These are phyloP conservation scores for Coniochaeta sp. DNA, from an alignment of 2,329 filamentous ascomycete species.

Conservation along the genomic window DNA sequence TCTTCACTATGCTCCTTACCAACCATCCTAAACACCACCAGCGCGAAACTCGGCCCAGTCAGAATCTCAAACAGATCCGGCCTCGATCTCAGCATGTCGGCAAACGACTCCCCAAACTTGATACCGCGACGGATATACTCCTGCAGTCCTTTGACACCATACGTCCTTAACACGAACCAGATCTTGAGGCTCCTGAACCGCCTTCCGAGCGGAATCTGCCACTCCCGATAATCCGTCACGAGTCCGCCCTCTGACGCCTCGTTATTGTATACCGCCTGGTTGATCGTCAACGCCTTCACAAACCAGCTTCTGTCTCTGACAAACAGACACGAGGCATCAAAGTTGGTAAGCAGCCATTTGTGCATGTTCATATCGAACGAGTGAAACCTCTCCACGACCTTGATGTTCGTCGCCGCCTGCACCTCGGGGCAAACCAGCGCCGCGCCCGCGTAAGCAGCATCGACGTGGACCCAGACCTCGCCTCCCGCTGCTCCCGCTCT, in stretches of 20 bases:
- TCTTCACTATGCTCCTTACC: neutral
- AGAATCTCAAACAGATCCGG: constrained; percentile 70
- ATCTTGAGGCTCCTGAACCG: constrained; percentile 86
- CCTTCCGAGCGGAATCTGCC: constrained; percentile 89
- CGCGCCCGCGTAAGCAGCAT: constrained; percentile 86
- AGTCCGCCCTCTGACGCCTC: constrained; percentile 71
- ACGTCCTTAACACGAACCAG: constrained; percentile 87
- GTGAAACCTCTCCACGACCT: constrained; percentile 65
- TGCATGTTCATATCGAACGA: constrained; percentile 95
- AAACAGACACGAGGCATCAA: constrained; percentile 77
- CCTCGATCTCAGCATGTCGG: constrained; percentile 47
- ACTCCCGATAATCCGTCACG: constrained; percentile 93
- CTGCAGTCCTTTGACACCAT: constrained; percentile 65
- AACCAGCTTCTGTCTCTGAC: constrained; percentile 69
- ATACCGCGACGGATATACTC: constrained; percentile 66
- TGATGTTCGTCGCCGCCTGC: constrained; percentile 34
- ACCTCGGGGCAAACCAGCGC: constrained; percentile 78
- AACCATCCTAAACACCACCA: constrained; percentile 68
- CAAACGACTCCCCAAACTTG: constrained; percentile 62
- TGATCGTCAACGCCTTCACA: constrained; percentile 71
- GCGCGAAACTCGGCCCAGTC: constrained; percentile 66
- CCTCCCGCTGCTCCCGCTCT: constrained; percentile 17
- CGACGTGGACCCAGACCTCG: constrained; percentile 83
- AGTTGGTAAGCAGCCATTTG: constrained; percentile 95
- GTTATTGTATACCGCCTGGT: constrained; percentile 62